These are phyloP conservation scores for Trichoderma atrobrunneum DNA, from an alignment of 2,329 filamentous ascomycete genomes.

Conservation along the genomic window DNA sequence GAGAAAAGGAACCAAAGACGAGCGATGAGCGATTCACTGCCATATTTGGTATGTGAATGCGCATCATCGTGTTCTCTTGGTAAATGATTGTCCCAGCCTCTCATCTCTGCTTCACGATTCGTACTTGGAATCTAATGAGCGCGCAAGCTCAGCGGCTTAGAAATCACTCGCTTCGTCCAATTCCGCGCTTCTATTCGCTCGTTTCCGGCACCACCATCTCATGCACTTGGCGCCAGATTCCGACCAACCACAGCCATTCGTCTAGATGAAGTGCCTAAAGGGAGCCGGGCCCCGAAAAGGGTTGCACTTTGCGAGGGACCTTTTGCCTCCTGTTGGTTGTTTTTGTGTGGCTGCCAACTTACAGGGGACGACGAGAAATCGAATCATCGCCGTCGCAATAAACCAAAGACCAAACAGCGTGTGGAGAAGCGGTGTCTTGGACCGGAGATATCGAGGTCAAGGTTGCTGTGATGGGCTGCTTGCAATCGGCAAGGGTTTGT, in stretches of 20 bases:
- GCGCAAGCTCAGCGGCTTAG: not conserved
- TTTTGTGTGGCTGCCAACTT: not conserved
- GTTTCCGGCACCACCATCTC: not conserved
- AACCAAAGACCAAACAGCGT: not conserved
- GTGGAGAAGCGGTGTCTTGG: not conserved
- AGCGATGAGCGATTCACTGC: not conserved
- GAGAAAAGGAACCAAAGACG: not conserved
- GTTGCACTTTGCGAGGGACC: not conserved
- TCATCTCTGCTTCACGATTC: not conserved
- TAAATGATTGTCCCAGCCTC: not conserved
- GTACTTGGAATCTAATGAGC: not conserved
- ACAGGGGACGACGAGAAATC: not conserved
- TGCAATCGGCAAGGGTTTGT: slow-evolving; percentile 13
- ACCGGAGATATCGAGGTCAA: not conserved
- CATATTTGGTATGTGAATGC: not conserved
- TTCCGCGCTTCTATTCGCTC: slow-evolving; percentile 6
- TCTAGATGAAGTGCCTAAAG: not conserved
- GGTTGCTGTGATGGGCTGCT: not conserved
- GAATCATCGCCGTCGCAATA: not conserved
- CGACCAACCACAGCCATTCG: slow-evolving; percentile 1
- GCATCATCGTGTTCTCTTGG: not conserved
- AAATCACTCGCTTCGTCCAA: slow-evolving; percentile 7
- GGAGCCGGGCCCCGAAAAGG: not conserved
- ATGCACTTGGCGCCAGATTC: slow-evolving; percentile 1
- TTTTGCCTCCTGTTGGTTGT: not conserved